phyloP scores from a whole-genome alignment of 73 alveolate species.

The Paramecium bursaria region DNA sequence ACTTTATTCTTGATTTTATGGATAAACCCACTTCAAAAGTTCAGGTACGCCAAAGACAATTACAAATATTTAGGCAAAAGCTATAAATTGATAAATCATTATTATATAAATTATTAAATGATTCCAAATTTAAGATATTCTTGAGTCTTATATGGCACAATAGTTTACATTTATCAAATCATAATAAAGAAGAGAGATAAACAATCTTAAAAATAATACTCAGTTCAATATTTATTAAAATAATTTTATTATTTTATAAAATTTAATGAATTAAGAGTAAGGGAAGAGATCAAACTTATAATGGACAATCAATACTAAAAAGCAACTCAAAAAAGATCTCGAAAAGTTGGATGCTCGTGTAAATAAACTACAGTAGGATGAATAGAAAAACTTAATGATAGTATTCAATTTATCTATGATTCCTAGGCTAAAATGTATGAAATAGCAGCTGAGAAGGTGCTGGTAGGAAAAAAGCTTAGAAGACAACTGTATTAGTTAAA shows the following conservation, averaged over 20 bases:
- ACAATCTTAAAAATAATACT: too few species aligned
- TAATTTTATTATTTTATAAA: too few species aligned
- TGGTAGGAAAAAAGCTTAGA: not conserved
- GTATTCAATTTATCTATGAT: not conserved
- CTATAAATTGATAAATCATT: not conserved
- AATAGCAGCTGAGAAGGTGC: constrained; percentile 37
- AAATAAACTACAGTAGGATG: not conserved
- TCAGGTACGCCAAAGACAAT: not conserved
- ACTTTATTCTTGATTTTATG: constrained; percentile 36
- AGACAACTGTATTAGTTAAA: not conserved
- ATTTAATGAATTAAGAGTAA: too few species aligned
- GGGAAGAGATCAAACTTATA: too few species aligned
- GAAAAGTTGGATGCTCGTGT: constrained; percentile 32
- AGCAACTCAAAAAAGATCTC: not conserved
- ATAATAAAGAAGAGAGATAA: too few species aligned
- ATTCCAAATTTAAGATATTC: too few species aligned
- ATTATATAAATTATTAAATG: too few species aligned
- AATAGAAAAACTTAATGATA: constrained; percentile 17
- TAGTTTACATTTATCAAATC: too few species aligned
- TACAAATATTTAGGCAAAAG: not conserved
- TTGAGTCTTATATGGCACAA: too few species aligned
- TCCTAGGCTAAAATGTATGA: constrained; percentile 45
- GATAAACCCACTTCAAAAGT: constrained; percentile 7
- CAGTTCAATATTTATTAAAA: too few species aligned
- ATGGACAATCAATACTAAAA: not conserved